phyloP scores from a whole-genome alignment of 495 filamentous ascomycete genomes.

The Penicillium maclennaniae region DNA sequence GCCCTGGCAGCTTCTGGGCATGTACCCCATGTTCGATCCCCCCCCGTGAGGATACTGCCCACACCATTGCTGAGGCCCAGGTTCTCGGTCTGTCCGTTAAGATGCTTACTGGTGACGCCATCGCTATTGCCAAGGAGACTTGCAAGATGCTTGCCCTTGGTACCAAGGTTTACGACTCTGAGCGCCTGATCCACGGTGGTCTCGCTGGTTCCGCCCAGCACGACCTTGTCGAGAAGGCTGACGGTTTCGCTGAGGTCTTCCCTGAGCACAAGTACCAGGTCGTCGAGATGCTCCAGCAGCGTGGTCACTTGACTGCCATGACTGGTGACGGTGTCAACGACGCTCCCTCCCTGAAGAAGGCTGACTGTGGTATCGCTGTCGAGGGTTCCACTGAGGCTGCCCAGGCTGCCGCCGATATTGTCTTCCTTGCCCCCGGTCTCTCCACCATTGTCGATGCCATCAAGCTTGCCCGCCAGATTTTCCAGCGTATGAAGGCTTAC shows the following conservation, averaged over 20 bases:
- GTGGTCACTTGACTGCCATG: conserved; percentile 72
- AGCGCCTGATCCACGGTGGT: conserved; percentile 70
- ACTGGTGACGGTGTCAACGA: conserved; percentile 75
- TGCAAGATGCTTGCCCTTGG: conserved; percentile 76
- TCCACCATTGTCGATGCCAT: conserved; percentile 73
- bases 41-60: conserved; percentile 72
- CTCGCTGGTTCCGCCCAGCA: conserved; percentile 68
- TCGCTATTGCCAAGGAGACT: conserved; percentile 76
- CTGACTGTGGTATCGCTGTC: conserved; percentile 73
- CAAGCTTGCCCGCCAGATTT: conserved; percentile 75
- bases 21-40: conserved; percentile 77
- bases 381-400: conserved; percentile 74
- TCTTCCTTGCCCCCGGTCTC: conserved; percentile 75
- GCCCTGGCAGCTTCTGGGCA: conserved; percentile 66
- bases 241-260: conserved; percentile 75
- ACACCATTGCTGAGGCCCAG: conserved; percentile 74
- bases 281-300: conserved; percentile 71
- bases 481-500: conserved; percentile 81
- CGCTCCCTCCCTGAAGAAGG: conserved; percentile 69
- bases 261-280: conserved; percentile 78
- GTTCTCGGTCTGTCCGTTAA: conserved; percentile 72
- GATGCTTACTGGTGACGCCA: conserved; percentile 78
- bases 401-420: conserved; percentile 74
- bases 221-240: conserved; percentile 71
- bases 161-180: conserved; percentile 76